These are phyloP conservation scores for Tuctoria greenei DNA, from an alignment of 176 grass and related monocot species.

Conservation along the genomic window DNA sequence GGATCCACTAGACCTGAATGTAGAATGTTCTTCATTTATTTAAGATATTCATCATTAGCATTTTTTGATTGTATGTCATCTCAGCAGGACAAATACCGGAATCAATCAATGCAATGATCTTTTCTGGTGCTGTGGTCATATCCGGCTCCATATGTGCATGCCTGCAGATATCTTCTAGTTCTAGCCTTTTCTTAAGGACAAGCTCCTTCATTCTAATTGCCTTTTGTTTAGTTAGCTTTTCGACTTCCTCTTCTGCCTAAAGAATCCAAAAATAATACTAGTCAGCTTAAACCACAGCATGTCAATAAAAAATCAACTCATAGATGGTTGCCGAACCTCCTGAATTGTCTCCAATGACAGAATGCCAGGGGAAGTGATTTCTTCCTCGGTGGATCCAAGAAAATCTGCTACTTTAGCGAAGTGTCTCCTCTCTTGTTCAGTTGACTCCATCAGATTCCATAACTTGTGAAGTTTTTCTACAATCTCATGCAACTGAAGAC, in stretches of 20 bases:
- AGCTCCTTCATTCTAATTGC: slow-evolving; percentile 96
- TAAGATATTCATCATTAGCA: slow-evolving; percentile 32
- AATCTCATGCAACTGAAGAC: slow-evolving; percentile 72
- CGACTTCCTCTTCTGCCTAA: slow-evolving; percentile 79
- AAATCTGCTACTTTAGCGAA: slow-evolving; percentile 57
- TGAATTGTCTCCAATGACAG: slow-evolving; percentile 76
- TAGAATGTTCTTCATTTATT: slow-evolving; percentile 17
- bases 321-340: slow-evolving; percentile 48
- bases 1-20: slow-evolving; percentile 88
- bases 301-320: slow-evolving; percentile 17
- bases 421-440: slow-evolving; percentile 68
- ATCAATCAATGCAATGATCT: slow-evolving; percentile 77
- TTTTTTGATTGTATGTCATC: slow-evolving; percentile 13
- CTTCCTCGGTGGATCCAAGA: slow-evolving; percentile 63
- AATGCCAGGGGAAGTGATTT: slow-evolving; percentile 58
- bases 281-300: slow-evolving; percentile 5
- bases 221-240: slow-evolving; percentile 73
- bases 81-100: slow-evolving; percentile 55
- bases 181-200: slow-evolving; percentile 86
- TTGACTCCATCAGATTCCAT: slow-evolving; percentile 95
- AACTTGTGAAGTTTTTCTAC: slow-evolving; percentile 64
- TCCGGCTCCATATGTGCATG: slow-evolving; percentile 77
- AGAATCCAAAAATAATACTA: slow-evolving; percentile 29
- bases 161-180: slow-evolving; percentile 90
- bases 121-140: slow-evolving; percentile 83